phyloP scores from a whole-genome alignment of 129 eudicot genomes.

The Pittosporum tobira region DNA sequence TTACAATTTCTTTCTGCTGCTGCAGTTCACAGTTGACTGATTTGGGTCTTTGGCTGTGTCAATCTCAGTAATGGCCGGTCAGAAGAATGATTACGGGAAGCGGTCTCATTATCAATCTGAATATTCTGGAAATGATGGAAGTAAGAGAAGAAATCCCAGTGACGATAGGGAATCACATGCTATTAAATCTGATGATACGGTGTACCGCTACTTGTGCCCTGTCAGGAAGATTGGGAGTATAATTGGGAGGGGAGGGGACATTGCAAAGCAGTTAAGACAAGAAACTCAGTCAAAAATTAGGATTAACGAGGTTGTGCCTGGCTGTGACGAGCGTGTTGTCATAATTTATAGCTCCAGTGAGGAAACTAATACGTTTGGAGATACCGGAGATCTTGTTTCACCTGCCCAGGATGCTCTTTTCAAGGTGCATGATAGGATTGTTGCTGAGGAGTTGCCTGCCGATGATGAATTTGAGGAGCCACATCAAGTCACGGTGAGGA shows the following conservation, averaged over 20 bases:
- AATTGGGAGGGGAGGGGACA: conserved; percentile 88
- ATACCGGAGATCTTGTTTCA: conserved; percentile 40
- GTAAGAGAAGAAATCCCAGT: conserved; percentile 51
- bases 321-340: conserved; percentile 80
- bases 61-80: conserved; percentile 47
- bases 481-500: conserved; percentile 42
- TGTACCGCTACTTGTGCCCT: conserved; percentile 76
- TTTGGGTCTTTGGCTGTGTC: not conserved
- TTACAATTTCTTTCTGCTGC: not conserved
- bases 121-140: conserved; percentile 41
- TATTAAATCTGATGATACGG: conserved; percentile 81
- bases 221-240: conserved; percentile 69
- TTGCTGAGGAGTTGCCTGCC: conserved; percentile 55
- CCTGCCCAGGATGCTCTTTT: conserved; percentile 88
- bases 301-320: conserved; percentile 74
- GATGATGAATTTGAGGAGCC: conserved; percentile 56
- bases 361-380: conserved; percentile 57
- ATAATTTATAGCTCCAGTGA: conserved; percentile 65
- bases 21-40: not conserved
- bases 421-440: conserved; percentile 68
- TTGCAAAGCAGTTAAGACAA: conserved; percentile 61
- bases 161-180: conserved; percentile 54
- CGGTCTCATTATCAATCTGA: conserved; percentile 49
- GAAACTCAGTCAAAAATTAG: conserved; percentile 72
- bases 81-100: conserved; percentile 61